Evolutionary conservation across 139 green algal genomes (phyloP).

Genomic region (Dunaliella primolecta): DNA sequence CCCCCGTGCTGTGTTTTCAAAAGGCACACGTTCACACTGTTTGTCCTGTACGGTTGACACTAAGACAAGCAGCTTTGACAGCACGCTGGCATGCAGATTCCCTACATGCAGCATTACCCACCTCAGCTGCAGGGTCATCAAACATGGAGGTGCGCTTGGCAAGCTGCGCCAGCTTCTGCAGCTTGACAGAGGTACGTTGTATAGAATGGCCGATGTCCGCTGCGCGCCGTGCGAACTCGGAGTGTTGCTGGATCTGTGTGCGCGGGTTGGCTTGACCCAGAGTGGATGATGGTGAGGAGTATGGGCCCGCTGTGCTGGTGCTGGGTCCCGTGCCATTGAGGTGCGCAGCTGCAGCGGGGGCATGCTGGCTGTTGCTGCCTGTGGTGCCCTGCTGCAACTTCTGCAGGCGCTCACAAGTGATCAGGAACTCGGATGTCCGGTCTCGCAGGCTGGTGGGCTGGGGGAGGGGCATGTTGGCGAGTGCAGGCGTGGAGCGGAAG

Average conservation of each 20-base stretch:
- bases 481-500: too few relatives aligned
- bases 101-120: too few relatives aligned
- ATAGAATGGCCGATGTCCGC: conserved; percentile 88
- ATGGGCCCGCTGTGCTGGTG: neutral
- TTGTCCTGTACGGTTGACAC: too few relatives aligned
- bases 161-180: conserved; percentile 89
- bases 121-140: conserved; percentile 91
- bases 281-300: neutral
- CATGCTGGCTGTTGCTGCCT: neutral
- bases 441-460: conserved; percentile 39
- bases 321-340: neutral
- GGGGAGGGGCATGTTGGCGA: conserved; percentile 18
- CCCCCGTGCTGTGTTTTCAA: too few relatives aligned
- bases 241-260: conserved; percentile 43
- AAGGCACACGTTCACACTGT: too few relatives aligned
- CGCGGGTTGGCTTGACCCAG: neutral
- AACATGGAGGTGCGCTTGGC: conserved; percentile 96
- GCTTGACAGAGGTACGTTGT: conserved; percentile 88
- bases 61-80: too few relatives aligned
- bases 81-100: too few relatives aligned
- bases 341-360: neutral
- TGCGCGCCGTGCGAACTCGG: conserved; percentile 83
- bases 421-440: conserved; percentile 58
- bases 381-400: conserved; percentile 36
- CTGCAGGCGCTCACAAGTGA: conserved; percentile 49